Conservation (phyloP, 116 monocot genomes). For the Cymodocea nodosa region DNA sequence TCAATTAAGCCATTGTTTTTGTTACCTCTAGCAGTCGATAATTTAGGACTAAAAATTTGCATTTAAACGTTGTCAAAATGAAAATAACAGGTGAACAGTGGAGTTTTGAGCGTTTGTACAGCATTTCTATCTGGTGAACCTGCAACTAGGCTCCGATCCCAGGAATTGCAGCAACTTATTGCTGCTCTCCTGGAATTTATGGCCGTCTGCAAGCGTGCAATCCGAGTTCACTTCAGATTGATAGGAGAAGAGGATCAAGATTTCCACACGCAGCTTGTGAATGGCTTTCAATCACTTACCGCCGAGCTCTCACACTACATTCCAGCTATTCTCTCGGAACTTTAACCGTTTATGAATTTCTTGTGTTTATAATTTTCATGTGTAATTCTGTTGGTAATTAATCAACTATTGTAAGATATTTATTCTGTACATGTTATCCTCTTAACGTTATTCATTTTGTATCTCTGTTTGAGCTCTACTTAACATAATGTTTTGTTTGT, state of each 20-base stretch:
- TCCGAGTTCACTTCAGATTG: conserved; percentile 88
- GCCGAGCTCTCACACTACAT: conserved; percentile 99
- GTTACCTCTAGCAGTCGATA: neutral
- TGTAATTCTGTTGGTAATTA: neutral
- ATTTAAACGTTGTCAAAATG: neutral
- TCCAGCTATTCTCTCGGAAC: conserved; percentile 96
- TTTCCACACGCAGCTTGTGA: conserved; percentile 98
- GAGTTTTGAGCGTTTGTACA: conserved; percentile 91
- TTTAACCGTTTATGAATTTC: conserved; percentile 19
- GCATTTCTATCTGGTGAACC: conserved; percentile 99
- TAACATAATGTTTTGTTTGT: too few species aligned
- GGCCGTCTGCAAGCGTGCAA: conserved; percentile 99
- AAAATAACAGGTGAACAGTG: conserved; percentile 83
- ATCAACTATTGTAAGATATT: too few species aligned
- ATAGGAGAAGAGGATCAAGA: conserved; percentile 99
- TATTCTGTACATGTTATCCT: too few species aligned
- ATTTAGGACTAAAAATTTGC: neutral
- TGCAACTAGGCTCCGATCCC: conserved; percentile 92
- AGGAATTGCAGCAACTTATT: conserved; percentile 96
- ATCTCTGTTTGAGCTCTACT: too few species aligned
- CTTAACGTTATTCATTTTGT: too few species aligned
- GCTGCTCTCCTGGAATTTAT: conserved; percentile 98
- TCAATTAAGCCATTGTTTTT: neutral
- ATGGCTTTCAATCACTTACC: conserved; percentile 96
- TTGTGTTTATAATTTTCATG: conserved; percentile 3